Evolutionary conservation across 2,329 filamentous ascomycete genomes (phyloP).

Genomic region (Coniochaeta pulveracea): DNA sequence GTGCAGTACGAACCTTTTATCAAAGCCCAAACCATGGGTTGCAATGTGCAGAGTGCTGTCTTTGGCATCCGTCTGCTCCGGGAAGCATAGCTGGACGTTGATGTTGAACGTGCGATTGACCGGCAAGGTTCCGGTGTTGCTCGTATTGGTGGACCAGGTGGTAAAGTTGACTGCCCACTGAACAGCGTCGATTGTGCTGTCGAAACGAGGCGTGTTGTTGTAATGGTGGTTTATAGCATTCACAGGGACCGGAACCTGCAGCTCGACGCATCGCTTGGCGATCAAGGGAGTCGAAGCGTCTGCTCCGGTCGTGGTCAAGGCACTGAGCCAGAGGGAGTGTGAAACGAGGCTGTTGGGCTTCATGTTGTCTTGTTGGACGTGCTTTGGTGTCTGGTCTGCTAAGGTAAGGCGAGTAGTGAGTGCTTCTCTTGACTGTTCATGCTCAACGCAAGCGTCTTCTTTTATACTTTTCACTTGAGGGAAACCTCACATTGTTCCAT

Average conservation of each 20-base stretch:
- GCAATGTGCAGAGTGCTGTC: slow-evolving; percentile 22
- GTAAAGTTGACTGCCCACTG: slow-evolving; percentile 13
- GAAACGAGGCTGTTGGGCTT: too few species aligned
- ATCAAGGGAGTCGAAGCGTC: too few species aligned
- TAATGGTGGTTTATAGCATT: slow-evolving; percentile 6
- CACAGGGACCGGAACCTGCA: slow-evolving; percentile 8
- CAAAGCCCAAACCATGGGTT: slow-evolving; percentile 29
- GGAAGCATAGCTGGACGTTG: slow-evolving; percentile 13
- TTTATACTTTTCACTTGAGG: too few species aligned
- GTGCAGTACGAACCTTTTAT: slow-evolving; percentile 15
- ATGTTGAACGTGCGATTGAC: slow-evolving; percentile 11
- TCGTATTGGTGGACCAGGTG: slow-evolving; percentile 8
- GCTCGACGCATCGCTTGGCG: slow-evolving; percentile 7
- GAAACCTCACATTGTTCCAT: too few species aligned
- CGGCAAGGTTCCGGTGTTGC: slow-evolving; percentile 6
- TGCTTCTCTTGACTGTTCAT: too few species aligned
- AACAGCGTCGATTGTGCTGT: slow-evolving; percentile 16
- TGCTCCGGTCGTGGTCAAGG: too few species aligned
- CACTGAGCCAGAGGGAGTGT: too few species aligned
- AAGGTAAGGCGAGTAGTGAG: too few species aligned
- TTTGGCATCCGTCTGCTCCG: slow-evolving; percentile 7
- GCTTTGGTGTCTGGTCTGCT: too few species aligned
- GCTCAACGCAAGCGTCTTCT: too few species aligned
- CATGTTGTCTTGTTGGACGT: too few species aligned
- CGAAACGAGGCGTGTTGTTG: slow-evolving; percentile 13